Conservation (phyloP, 108 stramenopile genomes). For the Nitzschia inconspicua region DNA sequence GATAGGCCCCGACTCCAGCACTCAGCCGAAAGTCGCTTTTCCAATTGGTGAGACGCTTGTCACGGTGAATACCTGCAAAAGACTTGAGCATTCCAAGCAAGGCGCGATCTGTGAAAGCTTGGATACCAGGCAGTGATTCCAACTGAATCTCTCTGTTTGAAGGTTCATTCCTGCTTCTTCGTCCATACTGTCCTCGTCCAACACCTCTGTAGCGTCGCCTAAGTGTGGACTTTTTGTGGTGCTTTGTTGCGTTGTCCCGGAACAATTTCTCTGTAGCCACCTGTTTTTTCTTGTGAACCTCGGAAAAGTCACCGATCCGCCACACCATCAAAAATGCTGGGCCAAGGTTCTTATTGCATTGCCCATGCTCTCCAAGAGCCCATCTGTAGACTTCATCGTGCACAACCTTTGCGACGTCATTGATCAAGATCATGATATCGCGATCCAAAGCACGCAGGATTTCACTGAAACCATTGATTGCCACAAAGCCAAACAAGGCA, state of each 20-base stretch:
- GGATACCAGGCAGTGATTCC: conserved; percentile 57
- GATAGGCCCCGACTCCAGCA: conserved; percentile 49
- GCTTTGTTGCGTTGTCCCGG: conserved; percentile 25
- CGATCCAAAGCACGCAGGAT: conserved; percentile 67
- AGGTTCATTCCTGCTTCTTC: background rate
- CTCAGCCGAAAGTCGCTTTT: conserved; percentile 64
- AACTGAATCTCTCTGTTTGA: conserved; percentile 8
- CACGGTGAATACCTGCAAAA: conserved; percentile 75
- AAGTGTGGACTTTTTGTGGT: conserved; percentile 2
- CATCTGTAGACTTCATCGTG: conserved; percentile 86
- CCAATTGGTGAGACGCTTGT: conserved; percentile 60
- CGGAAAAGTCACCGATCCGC: conserved; percentile 80
- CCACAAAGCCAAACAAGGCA: conserved; percentile 92
- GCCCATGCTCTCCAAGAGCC: conserved; percentile 84
- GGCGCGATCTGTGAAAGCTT: conserved; percentile 74
- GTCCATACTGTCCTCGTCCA: too few species aligned
- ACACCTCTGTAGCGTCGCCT: conserved; percentile 7
- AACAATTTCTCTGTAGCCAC: conserved; percentile 75
- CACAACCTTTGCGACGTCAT: conserved; percentile 88
- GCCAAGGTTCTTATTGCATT: conserved; percentile 96
- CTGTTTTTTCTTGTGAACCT: conserved; percentile 57
- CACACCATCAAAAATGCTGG: conserved; percentile 93
- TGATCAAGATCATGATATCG: conserved; percentile 94
- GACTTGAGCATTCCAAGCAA: conserved; percentile 80
- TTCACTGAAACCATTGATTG: conserved; percentile 87